Percentiles rank a stretch among this genome's conserved stretches.
Evolutionary conservation across 2,329 filamentous ascomycete genomes (phyloP).

Genomic region (Xylariales sp.): DNA sequence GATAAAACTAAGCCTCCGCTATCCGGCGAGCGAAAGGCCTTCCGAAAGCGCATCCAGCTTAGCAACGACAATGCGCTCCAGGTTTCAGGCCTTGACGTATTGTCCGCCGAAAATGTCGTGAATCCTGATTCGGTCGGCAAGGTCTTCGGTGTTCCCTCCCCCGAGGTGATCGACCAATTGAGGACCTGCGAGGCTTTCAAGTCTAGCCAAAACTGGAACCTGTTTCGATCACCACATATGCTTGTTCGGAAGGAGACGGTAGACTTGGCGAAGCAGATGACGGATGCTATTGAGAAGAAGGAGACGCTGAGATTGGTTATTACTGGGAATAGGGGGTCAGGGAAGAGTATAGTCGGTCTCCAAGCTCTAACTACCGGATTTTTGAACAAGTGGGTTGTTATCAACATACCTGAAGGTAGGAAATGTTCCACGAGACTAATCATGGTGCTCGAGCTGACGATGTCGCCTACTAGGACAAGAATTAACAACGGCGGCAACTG

Average conservation of each 20-base stretch:
- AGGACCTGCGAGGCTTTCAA: conserved; percentile 91
- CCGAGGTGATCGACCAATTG: conserved; percentile 79
- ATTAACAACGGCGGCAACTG: conserved; percentile 80
- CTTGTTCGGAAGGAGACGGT: conserved; percentile 84
- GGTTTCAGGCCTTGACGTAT: conserved; percentile 73
- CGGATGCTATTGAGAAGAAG: conserved; percentile 64
- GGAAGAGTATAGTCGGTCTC: conserved; percentile 88
- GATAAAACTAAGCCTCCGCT: conserved; percentile 66
- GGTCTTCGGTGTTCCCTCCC: conserved; percentile 76
- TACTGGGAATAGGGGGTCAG: conserved; percentile 77
- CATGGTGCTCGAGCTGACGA: conserved; percentile 2
- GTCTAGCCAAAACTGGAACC: conserved; percentile 84
- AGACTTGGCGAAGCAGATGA: conserved; percentile 73
- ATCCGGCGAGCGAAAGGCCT: conserved; percentile 85
- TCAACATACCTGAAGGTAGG: conserved; percentile 89
- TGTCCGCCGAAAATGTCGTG: conserved; percentile 67
- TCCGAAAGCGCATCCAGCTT: conserved; percentile 88
- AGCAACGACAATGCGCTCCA: conserved; percentile 93
- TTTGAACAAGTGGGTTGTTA: conserved; percentile 86
- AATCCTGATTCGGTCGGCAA: conserved; percentile 68
- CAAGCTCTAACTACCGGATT: conserved; percentile 87
- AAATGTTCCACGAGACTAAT: neutral
- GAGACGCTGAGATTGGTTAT: conserved; percentile 73
- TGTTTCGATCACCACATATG: conserved; percentile 85
- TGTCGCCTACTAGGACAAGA: conserved; percentile 70